phyloP scores from a whole-genome alignment of 2,329 filamentous ascomycete species.

The Phialophora verrucosa region DNA sequence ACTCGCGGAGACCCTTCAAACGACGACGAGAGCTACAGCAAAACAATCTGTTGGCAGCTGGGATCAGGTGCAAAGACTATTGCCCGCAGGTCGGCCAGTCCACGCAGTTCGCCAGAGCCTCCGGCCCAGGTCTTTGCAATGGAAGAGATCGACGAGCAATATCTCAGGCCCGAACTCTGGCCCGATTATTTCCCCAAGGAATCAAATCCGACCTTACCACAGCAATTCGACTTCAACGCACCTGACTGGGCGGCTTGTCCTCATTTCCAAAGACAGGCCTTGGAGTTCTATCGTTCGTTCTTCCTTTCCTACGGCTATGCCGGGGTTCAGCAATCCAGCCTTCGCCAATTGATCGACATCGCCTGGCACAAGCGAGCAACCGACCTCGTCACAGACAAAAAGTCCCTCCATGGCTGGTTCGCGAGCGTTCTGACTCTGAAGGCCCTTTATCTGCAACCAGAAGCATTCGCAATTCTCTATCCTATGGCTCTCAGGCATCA shows the following conservation, averaged over 20 bases:
- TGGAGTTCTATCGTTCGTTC: slow-evolving; percentile 13
- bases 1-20: neutral
- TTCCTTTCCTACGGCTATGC: slow-evolving; percentile 8
- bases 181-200: neutral
- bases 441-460: slow-evolving; percentile 14
- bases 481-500: slow-evolving; percentile 28
- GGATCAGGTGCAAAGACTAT: slow-evolving; percentile 6
- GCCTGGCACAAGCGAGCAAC: slow-evolving; percentile 9
- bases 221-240: slow-evolving; percentile 8
- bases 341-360: slow-evolving; percentile 1
- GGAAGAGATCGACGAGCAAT: slow-evolving; percentile 7
- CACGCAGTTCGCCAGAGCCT: neutral
- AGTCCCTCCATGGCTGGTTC: slow-evolving; percentile 26
- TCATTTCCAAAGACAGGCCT: slow-evolving; percentile 15
- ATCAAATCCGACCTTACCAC: neutral
- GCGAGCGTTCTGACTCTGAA: slow-evolving; percentile 23
- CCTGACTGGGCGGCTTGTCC: slow-evolving; percentile 21
- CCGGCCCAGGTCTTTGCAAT: neutral
- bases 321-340: neutral
- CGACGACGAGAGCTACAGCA: neutral
- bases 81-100: neutral
- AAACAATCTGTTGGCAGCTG: slow-evolving; percentile 26
- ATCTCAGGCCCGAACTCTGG: slow-evolving; percentile 18
- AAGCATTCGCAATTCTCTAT: slow-evolving; percentile 14
- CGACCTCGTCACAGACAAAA: slow-evolving; percentile 13